A percentile compares a stretch with the other conserved stretches of the same genome.
Evolutionary conservation across 257 asterid species (phyloP).

Genomic region (Capsicum chinense): DNA sequence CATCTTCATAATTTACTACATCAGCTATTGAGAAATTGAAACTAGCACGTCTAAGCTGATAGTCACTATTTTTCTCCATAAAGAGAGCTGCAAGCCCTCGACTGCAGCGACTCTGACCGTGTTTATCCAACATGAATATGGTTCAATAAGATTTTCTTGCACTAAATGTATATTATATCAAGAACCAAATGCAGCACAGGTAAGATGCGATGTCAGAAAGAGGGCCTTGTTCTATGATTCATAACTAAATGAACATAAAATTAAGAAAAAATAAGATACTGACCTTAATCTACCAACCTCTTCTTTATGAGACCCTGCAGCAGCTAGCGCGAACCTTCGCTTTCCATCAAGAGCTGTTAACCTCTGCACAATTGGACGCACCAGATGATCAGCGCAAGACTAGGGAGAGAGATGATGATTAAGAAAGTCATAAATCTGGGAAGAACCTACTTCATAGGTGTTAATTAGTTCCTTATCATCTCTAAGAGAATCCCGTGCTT

Average conservation of each 20-base stretch:
- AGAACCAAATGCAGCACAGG: slow-evolving; percentile 23
- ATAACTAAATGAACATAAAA: slow-evolving; percentile 26
- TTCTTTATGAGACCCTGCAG: slow-evolving; percentile 96
- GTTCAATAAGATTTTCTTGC: neutral
- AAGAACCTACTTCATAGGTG: slow-evolving; percentile 79
- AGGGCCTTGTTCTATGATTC: slow-evolving; percentile 21
- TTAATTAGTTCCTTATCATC: slow-evolving; percentile 90
- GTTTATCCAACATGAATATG: slow-evolving; percentile 1
- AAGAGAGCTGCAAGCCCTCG: slow-evolving; percentile 17
- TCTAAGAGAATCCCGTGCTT: slow-evolving; percentile 80
- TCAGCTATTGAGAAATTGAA: slow-evolving; percentile 19
- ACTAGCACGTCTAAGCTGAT: neutral
- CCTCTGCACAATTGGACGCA: slow-evolving; percentile 55
- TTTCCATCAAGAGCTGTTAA: slow-evolving; percentile 98
- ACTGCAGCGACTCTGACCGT: slow-evolving; percentile 1
- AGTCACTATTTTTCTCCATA: slow-evolving; percentile 12
- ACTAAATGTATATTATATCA: neutral
- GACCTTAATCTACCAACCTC: slow-evolving; percentile 98
- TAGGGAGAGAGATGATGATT: slow-evolving; percentile 22
- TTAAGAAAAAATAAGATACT: slow-evolving; percentile 40
- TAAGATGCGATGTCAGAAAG: neutral
- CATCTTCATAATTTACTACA: slow-evolving; percentile 14
- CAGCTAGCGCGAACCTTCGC: slow-evolving; percentile 95
- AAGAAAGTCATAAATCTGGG: slow-evolving; percentile 14
- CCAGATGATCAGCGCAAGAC: neutral